Evolutionary conservation across 2,329 filamentous ascomycete genomes (phyloP), one percentile per base, ranked within the genome.

Genomic region (Cladosporium sp.): DNA sequence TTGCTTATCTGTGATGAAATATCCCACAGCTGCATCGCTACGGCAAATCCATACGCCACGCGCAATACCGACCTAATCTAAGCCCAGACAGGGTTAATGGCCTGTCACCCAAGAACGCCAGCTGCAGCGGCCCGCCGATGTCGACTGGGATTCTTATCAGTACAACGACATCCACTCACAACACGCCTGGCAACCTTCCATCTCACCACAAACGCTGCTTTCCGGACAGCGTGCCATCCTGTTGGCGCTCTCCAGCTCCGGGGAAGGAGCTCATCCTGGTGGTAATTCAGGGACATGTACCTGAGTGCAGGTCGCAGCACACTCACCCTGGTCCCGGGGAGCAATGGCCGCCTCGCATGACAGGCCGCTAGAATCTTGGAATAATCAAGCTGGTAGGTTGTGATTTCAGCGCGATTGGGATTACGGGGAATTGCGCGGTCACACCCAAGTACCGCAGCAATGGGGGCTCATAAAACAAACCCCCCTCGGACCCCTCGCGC

Each of bases 101-200:
- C 35, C 43, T 48, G 43, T 30, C 43, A 46, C 33, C 41, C 42
- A 38, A 45, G 43, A 40, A 48, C 35, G 43, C 43, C 36, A 48
- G 15, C 32, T 40, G 35, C 43, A 48, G 35, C 43, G 43, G 43
- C 25, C 43, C 43, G 43, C 35, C 38, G 22, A 48, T 25, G 18
- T 48, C 16, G 41, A 13, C 16, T 20, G 19, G 27, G 15, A 35
- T 18, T 39, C 35, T 48, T 48, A 48, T 48, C 43, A 48, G 43
- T 30, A 27, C 29, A 36, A 39, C 18, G 8, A 35, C 36, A 25
- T 32, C 43, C 43, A 48, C 43, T 48, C 43, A 48, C 35, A 40
- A 39, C 43, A 20, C 43, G 13, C 25, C 13, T 13, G 19, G 6
- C 35, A 19, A 20, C 20, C 43, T 20, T 38, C 22, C n/a, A 39